These are phyloP conservation scores for Chaetoceros muelleri DNA, from an alignment of 108 stramenopile genomes.

Conservation along the genomic window DNA sequence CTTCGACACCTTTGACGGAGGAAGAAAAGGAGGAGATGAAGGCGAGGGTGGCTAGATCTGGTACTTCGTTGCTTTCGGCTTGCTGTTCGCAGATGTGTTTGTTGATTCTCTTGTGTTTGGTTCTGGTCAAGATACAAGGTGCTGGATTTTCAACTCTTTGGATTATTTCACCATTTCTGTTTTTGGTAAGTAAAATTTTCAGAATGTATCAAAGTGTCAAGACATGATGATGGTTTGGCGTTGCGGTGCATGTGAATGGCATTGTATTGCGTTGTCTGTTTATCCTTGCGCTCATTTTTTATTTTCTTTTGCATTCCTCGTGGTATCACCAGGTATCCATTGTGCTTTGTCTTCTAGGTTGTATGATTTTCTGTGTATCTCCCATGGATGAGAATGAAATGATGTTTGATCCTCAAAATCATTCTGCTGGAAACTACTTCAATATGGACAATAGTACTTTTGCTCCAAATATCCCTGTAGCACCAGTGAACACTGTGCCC, in stretches of 20 bases:
- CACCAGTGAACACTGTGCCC: neutral
- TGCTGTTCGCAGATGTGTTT: constrained; percentile 75
- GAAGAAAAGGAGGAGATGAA: constrained; percentile 77
- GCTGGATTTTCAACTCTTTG: constrained; percentile 64
- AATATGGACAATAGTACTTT: neutral
- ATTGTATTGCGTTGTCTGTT: too few species aligned
- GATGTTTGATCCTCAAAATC: neutral
- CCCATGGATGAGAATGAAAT: neutral
- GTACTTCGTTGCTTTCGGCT: constrained; percentile 45
- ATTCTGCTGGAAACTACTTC: neutral
- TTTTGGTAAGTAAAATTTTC: constrained; percentile 45
- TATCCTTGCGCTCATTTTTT: neutral
- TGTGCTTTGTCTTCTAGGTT: neutral
- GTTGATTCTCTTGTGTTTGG: constrained; percentile 40
- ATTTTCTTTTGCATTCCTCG: neutral
- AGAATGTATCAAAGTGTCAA: too few species aligned
- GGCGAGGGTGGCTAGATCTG: constrained; percentile 49
- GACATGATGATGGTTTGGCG: too few species aligned
- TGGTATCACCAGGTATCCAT: neutral
- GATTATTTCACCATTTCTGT: constrained; percentile 78
- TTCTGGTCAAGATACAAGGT: constrained; percentile 72
- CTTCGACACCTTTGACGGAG: constrained; percentile 30
- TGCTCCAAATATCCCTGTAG: neutral
- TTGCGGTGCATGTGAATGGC: too few species aligned
- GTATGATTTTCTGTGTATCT: neutral